phyloP scores from a whole-genome alignment of 2,329 filamentous ascomycete species.

The Diaporthe aspalathi region DNA sequence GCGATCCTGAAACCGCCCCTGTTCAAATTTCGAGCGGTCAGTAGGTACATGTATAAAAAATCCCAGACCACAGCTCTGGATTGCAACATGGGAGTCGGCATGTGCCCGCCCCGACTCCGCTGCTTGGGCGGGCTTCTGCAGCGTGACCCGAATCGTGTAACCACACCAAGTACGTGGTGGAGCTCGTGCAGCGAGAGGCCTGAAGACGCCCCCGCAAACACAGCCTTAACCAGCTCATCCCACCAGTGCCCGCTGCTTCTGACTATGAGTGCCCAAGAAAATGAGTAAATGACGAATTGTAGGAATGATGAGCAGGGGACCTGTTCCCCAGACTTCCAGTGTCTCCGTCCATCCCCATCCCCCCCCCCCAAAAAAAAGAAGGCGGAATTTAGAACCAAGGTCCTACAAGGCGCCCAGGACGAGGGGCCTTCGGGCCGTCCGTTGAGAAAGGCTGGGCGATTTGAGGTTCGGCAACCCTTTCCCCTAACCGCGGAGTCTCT shows the following conservation, averaged over 20 bases:
- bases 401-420: background rate
- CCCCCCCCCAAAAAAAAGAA: too few species aligned
- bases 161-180: background rate
- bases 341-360: too few species aligned
- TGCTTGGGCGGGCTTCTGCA: background rate
- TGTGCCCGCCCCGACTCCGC: background rate
- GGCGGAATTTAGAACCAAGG: background rate
- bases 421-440: background rate
- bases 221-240: background rate
- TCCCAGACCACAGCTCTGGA: background rate
- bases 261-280: background rate
- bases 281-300: too few species aligned
- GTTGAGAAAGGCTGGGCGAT: background rate
- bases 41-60: conserved; percentile 1
- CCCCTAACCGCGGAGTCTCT: background rate
- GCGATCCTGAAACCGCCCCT: background rate
- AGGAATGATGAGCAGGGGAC: background rate
- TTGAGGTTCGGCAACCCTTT: too few species aligned
- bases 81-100: background rate
- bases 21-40: background rate
- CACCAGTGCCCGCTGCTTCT: background rate
- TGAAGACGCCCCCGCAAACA: background rate
- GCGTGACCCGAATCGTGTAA: background rate
- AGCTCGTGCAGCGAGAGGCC: background rate
- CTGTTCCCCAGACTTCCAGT: background rate